Evolutionary conservation across 1,284 basidiomycete species (phyloP).

Genomic region (Marasmius sp.): DNA sequence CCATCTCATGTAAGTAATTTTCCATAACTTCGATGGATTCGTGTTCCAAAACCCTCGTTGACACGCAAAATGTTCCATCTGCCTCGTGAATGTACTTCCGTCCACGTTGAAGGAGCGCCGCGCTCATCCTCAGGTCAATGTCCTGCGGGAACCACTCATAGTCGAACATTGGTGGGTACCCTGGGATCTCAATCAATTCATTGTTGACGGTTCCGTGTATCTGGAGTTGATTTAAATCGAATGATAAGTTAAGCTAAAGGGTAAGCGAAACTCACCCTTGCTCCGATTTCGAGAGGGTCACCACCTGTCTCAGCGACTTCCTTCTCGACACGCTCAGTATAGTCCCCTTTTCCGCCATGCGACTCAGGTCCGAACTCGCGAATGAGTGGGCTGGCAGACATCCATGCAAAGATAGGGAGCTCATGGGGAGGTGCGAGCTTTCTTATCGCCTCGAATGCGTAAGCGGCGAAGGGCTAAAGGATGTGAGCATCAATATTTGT

Average conservation of each 20-base stretch:
- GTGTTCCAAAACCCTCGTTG: constrained; percentile 14
- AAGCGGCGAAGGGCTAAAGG: constrained; percentile 4
- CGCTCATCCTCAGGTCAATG: constrained; percentile 1
- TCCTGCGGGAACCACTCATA: constrained; percentile 22
- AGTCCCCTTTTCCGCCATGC: background rate
- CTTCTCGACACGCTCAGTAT: background rate
- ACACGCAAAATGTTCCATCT: constrained; percentile 12
- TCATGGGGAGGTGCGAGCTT: background rate
- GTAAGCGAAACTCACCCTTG: background rate
- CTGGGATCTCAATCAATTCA: constrained; percentile 12
- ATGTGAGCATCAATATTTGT: background rate
- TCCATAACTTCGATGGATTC: constrained; percentile 13
- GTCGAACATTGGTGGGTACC: constrained; percentile 21
- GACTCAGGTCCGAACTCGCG: constrained; percentile 1
- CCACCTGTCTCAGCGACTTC: background rate
- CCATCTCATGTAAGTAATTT: constrained; percentile 9
- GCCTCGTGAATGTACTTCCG: background rate
- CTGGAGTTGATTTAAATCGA: background rate
- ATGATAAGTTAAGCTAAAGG: no score
- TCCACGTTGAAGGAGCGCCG: constrained; percentile 7
- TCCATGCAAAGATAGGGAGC: constrained; percentile 2
- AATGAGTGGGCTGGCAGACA: constrained; percentile 2
- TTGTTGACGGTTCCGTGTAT: background rate
- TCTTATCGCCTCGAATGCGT: constrained; percentile 4
- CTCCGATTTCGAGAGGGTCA: background rate